Evolutionary conservation across 805 yeast genomes (phyloP).

Genomic region (Candida maltosa): DNA sequence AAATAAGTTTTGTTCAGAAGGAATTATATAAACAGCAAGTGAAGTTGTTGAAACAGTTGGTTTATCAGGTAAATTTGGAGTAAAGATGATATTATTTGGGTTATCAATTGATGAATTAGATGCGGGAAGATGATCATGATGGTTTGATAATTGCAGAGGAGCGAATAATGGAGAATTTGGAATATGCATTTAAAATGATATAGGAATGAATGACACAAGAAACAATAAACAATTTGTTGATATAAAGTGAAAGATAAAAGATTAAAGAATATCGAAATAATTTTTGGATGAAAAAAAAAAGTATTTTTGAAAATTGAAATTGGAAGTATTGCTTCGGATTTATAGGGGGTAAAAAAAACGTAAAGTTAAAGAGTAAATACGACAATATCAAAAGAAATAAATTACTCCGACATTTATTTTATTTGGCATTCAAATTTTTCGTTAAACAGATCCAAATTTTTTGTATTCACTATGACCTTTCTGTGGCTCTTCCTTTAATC

Average conservation of each 20-base stretch:
- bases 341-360: background rate
- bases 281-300: background rate
- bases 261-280: background rate
- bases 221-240: background rate
- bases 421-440: no score
- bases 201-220: background rate
- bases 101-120: slow-evolving; percentile 9
- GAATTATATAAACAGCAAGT: slow-evolving; percentile 64
- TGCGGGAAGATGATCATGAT: slow-evolving; percentile 3
- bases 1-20: slow-evolving; percentile 78
- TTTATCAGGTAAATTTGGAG: slow-evolving; percentile 49
- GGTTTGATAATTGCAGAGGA: slow-evolving; percentile 18
- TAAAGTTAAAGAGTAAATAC: no score
- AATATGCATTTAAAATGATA: slow-evolving; percentile 4
- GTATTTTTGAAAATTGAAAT: no score
- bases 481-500: no score
- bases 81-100: no score
- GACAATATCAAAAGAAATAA: no score
- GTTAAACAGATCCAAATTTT: no score
- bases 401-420: no score
- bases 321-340: background rate
- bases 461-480: no score
- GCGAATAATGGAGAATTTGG: slow-evolving; percentile 28
- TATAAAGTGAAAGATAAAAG: background rate
- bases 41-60: slow-evolving; percentile 64